Evolutionary conservation across 441 rosid species (phyloP).

Genomic region (Erodium moschatum): DNA sequence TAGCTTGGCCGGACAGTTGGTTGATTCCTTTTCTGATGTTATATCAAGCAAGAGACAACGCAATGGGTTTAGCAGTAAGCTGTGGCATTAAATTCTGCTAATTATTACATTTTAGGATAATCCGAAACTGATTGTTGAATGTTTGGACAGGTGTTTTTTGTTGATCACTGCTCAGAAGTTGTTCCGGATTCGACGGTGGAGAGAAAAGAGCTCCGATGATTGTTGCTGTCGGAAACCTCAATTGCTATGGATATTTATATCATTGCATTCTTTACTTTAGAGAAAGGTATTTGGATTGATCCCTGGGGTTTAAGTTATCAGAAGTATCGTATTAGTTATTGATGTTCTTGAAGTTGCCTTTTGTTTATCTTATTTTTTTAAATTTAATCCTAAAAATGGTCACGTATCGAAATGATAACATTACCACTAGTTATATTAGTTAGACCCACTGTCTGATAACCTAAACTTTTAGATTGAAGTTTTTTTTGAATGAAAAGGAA

Average conservation of each 20-base stretch:
- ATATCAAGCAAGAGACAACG: constrained; percentile 66
- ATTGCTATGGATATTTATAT: constrained; percentile 6
- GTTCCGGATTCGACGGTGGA: constrained; percentile 9
- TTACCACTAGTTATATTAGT: no score
- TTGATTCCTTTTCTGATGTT: constrained; percentile 68
- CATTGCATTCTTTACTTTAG: constrained; percentile 26
- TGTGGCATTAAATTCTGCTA: constrained; percentile 35
- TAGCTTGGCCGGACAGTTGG: constrained; percentile 88
- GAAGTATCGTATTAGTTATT: neutral
- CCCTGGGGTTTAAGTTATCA: constrained; percentile 10
- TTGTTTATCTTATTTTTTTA: neutral
- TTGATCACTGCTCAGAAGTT: constrained; percentile 26
- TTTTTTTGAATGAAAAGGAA: no score
- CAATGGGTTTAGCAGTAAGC: constrained; percentile 59
- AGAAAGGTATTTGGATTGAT: constrained; percentile 23
- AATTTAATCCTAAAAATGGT: no score
- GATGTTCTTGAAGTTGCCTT: neutral
- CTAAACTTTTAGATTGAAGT: no score
- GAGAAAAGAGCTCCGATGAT: constrained; percentile 5
- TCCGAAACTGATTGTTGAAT: constrained; percentile 18
- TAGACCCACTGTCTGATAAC: no score
- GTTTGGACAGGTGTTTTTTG: constrained; percentile 35
- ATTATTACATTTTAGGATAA: no score
- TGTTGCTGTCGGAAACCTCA: neutral
- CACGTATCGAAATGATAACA: no score